Evolutionary conservation across 352 stramenopile species (phyloP), one percentile per base, ranked within the genome.

Genomic region (Phytophthora constricta): DNA sequence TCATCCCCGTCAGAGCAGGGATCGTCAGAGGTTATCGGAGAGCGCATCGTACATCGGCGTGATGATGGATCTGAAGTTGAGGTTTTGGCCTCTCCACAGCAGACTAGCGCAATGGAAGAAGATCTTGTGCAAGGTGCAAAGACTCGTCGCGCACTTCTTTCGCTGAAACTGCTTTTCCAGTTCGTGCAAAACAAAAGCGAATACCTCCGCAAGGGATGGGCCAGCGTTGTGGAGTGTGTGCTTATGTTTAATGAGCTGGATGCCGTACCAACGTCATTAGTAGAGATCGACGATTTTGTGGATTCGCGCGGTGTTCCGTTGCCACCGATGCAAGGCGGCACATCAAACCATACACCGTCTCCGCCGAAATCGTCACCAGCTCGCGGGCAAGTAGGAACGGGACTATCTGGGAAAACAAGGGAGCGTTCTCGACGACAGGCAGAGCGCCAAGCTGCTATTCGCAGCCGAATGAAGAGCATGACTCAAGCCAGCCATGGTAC

Each of bases 231-330:
- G 37, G 89, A 96, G 58, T 95, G 87, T 47, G 77, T 95, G 58
- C 74, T 96, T 26, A 92, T 95, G 82, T 95, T 96, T 57, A 96
- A 96, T 60, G 87, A 95, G 66, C 64, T 96, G 19, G 89, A 96
- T 50, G 86, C 90, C 0, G 79, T 93, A 22, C 88, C 88, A 16
- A 92, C 83, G 3, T 95, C 88, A 17, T 65, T 96, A n/a, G 87
- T 94, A 34, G 88, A 96, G 71, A 95, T 95, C 60, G 88, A 96
- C 54, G 88, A 96, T 63, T 96, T 96, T 67, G 88, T 96, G 16
- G 88, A 96, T 42, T 88, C 84, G 0, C 83, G 86, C 0, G 88
- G 88, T 23, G 88, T 96, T 11, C 88, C 88, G 14, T 55, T 96
- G 17, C 88, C 88, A 34, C 88, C 88, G 5, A 89, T 92, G 58